A percentile compares a stretch with the other conserved stretches of the same genome.
phyloP scores from a whole-genome alignment of 768 basidiomycete genomes.

The Guyanaporus albipodus region DNA sequence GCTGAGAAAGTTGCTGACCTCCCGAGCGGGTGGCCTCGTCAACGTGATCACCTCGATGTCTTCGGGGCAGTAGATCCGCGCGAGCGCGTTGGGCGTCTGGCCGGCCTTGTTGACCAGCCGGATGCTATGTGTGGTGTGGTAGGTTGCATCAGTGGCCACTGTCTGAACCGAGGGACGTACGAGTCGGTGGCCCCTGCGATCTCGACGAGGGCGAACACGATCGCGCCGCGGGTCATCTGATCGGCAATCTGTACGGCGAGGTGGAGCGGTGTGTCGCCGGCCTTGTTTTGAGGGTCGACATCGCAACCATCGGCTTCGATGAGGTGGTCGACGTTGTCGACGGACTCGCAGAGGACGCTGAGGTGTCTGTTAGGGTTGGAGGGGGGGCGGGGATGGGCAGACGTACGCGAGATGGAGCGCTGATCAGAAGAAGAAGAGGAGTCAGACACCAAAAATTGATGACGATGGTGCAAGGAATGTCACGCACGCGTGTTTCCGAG shows the following conservation, averaged over 20 bases:
- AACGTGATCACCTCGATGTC: constrained; percentile 17
- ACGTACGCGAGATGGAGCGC: constrained; percentile 33
- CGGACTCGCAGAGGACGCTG: constrained; percentile 15
- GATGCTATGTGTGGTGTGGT: constrained; percentile 17
- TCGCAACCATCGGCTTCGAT: constrained; percentile 28
- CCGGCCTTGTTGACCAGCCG: constrained; percentile 24
- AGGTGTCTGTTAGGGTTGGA: background rate
- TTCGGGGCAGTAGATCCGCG: constrained; percentile 16
- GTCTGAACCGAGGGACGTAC: constrained; percentile 6
- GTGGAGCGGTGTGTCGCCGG: constrained; percentile 28
- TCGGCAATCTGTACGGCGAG: constrained; percentile 23
- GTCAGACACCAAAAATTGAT: too few species aligned
- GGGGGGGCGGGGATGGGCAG: background rate
- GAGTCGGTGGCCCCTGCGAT: constrained; percentile 23
- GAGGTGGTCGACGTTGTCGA: constrained; percentile 20
- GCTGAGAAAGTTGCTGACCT: constrained; percentile 6
- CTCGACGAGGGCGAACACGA: constrained; percentile 24
- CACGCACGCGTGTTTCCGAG: constrained; percentile 33
- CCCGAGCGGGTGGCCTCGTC: constrained; percentile 19
- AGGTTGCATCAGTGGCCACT: background rate
- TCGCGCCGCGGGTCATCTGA: constrained; percentile 9
- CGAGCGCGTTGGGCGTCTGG: constrained; percentile 25
- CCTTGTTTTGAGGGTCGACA: constrained; percentile 24
- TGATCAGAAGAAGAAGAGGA: constrained; percentile 2
- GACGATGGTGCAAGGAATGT: too few species aligned